Base-by-base conservation (phyloP, 2,329 filamentous ascomycete species). In the Botrytis sinoallii region DNA sequence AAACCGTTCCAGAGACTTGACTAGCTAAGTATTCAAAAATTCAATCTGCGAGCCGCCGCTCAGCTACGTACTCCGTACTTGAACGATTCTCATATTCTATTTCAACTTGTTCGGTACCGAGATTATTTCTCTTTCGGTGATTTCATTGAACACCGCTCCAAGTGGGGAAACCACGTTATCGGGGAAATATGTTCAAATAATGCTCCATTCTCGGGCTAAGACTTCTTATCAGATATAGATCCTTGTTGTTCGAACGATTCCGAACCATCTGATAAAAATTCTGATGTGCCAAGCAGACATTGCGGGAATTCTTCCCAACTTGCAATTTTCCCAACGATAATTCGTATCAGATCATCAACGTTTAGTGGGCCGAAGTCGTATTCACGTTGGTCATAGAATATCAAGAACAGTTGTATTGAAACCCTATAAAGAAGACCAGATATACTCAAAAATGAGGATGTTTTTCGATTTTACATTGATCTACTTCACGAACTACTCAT, bases 241-340 rank as follows among this genome's bases (percentile, higher is more conserved):
- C 70, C 70, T 29, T 71, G 69, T 69, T 25, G 5, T 32, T 69
- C 4, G 66, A 32, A 57, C 16, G 22, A 32, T 57, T 59, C 42
- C 18, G 48, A 32, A 59, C 69, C 25, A 71, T 71, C 70, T 65
- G 70, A 71, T 71, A 65, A 65, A 65, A 65, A 52, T 38, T 65
- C 59, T 71, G 14, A 46, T 25, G n/a, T 44, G 68, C 68, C 52
- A 70, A 61, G 68, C 25, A 38, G 35, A 55, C 20, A 59, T 55
- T 38, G 44, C 44, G 42, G 57, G 38, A 46, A 48, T 42, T 12
- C 29, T 42, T 46, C 70, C 48, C 35, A 52, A 22, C 32, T 52
- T 25, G 20, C 25, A 35, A 48, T 52, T 40, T 4, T 9, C 35
- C 38, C 44, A 46, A 35, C 52, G 38, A 25, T n/a, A n/a, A 55